Evolutionary conservation across 768 basidiomycete species (phyloP).

Genomic region (Leccinum incarnatum): DNA sequence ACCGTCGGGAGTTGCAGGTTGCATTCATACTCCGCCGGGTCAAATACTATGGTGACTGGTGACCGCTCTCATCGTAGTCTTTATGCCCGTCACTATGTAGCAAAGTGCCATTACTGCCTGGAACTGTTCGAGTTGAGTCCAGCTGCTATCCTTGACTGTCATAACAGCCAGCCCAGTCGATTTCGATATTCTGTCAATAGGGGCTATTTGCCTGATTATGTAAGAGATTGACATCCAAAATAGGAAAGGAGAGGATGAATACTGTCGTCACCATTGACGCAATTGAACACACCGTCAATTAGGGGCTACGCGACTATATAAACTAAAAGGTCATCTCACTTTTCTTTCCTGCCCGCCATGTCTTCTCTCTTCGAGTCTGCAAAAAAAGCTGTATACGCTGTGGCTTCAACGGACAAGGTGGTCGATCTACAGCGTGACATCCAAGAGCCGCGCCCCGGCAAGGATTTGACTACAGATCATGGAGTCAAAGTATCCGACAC

Average conservation of each 20-base stretch:
- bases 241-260: not conserved
- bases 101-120: too few relatives aligned
- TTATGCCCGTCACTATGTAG: too few relatives aligned
- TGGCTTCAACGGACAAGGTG: constrained; percentile 19
- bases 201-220: constrained; percentile 1
- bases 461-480: constrained; percentile 55
- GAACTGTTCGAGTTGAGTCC: too few relatives aligned
- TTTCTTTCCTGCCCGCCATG: constrained; percentile 2
- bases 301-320: constrained; percentile 12
- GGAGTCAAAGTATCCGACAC: constrained; percentile 59
- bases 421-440: constrained; percentile 27
- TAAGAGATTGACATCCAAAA: not conserved
- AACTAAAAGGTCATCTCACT: not conserved
- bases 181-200: not conserved
- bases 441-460: constrained; percentile 15
- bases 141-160: too few relatives aligned
- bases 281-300: not conserved
- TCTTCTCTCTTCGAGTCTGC: constrained; percentile 15
- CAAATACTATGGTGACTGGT: too few relatives aligned
- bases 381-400: constrained; percentile 10
- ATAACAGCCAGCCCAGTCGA: not conserved
- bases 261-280: constrained; percentile 27
- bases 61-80: too few relatives aligned
- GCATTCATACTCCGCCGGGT: not conserved
- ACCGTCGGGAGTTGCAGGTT: not conserved